Evolutionary conservation across 73 alveolate genomes (phyloP).

Genomic region (Paraurostyla sp.): DNA sequence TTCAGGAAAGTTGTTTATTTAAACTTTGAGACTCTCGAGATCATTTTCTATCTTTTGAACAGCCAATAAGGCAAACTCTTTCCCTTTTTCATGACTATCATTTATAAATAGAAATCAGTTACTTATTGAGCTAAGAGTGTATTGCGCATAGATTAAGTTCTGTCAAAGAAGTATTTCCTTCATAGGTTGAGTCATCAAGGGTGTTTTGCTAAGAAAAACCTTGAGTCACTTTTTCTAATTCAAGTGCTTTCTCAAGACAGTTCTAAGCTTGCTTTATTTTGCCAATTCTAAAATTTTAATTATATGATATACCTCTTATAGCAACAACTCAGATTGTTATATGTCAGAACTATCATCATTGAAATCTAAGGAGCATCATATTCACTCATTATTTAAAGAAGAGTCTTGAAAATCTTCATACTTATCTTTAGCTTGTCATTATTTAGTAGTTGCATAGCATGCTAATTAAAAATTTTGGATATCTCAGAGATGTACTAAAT

Average conservation of each 20-base stretch:
- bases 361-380: background rate
- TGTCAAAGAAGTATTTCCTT: background rate
- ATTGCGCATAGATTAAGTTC: conserved; percentile 42
- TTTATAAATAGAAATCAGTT: background rate
- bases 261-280: background rate
- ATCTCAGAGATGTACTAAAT: background rate
- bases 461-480: background rate
- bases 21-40: background rate
- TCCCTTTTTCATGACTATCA: background rate
- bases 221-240: background rate
- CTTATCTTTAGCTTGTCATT: background rate
- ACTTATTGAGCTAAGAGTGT: conserved; percentile 6
- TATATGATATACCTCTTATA: background rate
- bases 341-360: background rate
- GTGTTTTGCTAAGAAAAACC: background rate
- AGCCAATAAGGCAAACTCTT: conserved; percentile 30
- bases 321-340: conserved; percentile 17
- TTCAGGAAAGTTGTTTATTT: too few relatives aligned
- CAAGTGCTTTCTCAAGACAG: conserved; percentile 24
- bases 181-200: background rate
- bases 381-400: background rate
- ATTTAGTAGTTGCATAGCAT: conserved; percentile 7
- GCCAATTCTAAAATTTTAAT: background rate
- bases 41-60: conserved; percentile 6
- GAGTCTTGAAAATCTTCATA: background rate